Conservation (phyloP, 176 grass and related monocot species). For the Bothriochloa decipiens region DNA sequence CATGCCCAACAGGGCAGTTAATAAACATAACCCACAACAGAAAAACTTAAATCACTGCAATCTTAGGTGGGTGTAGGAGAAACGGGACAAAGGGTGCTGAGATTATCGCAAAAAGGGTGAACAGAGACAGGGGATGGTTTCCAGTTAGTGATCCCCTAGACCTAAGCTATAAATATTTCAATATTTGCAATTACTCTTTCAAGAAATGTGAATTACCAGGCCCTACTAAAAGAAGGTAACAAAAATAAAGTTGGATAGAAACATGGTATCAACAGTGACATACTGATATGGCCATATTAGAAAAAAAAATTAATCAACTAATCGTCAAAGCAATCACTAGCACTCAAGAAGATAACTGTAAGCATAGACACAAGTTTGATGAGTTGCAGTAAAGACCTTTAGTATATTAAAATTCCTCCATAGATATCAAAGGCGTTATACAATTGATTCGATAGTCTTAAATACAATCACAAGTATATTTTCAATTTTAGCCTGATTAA, state of each 20-base stretch:
- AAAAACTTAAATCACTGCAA: no score
- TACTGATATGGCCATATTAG: not conserved
- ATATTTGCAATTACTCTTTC: not conserved
- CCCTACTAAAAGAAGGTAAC: not conserved
- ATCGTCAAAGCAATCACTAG: not conserved
- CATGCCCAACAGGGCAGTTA: no score
- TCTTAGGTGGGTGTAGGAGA: not conserved
- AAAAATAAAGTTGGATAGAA: not conserved
- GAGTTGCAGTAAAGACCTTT: not conserved
- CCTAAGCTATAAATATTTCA: not conserved
- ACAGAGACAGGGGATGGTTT: not conserved
- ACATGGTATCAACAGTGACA: not conserved
- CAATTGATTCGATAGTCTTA: no score
- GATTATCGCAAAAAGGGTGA: not conserved
- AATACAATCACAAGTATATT: no score
- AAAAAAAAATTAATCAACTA: not conserved
- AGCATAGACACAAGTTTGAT: not conserved
- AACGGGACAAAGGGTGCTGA: not conserved
- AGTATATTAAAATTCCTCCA: not conserved
- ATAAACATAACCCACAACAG: no score
- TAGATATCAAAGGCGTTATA: not conserved
- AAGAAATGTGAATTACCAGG: not conserved
- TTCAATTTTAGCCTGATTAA: no score
- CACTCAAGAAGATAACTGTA: not conserved
- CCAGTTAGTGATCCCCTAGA: not conserved